Percentiles rank a stretch among this genome's conserved stretches.
phyloP scores from a whole-genome alignment of 495 filamentous ascomycete genomes.

The Peziza echinospora region DNA sequence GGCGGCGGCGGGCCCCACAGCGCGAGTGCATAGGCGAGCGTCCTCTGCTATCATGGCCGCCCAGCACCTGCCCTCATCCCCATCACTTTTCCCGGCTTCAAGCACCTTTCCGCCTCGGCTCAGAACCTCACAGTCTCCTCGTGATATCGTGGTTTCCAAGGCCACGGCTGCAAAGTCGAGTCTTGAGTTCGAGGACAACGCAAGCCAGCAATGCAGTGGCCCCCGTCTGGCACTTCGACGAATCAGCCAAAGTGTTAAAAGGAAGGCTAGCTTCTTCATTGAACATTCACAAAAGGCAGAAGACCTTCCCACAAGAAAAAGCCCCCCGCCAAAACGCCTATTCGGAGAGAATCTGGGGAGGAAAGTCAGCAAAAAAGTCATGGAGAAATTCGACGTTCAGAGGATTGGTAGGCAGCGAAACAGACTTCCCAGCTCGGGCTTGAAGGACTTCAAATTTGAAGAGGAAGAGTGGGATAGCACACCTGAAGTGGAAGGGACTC shows the following conservation, averaged over 20 bases:
- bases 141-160: too few species aligned
- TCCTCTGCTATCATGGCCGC: neutral
- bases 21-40: neutral
- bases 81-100: neutral
- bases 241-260: neutral
- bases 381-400: neutral
- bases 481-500: neutral
- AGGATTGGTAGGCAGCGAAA: neutral
- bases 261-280: neutral
- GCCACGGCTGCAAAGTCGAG: neutral
- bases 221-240: neutral
- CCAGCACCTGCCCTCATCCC: neutral
- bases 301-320: neutral
- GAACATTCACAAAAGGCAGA: neutral
- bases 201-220: neutral
- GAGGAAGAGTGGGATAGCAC: neutral
- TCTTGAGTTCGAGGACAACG: neutral
- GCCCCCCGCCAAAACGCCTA: neutral
- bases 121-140: neutral
- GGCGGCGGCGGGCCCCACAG: neutral
- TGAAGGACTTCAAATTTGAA: too few species aligned
- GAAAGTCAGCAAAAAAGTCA: neutral
- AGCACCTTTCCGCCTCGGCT: neutral
- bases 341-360: neutral
- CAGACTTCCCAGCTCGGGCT: too few species aligned